Base-by-base conservation (phyloP, 176 grass and related monocot genomes). In the Bothriochloa decipiens region DNA sequence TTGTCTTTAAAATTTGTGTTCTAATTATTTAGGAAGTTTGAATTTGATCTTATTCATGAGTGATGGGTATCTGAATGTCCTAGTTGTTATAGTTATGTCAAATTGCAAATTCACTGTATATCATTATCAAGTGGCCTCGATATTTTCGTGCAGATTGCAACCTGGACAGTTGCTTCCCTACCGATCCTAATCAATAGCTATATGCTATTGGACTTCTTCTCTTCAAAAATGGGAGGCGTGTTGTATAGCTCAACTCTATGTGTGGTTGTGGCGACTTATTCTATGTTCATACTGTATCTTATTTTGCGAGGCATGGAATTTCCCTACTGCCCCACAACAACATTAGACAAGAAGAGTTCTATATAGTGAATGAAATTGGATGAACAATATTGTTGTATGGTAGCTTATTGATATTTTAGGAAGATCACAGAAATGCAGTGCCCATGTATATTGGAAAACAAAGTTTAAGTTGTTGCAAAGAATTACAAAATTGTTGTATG, bases 171-270 rank as follows among this genome's bases (percentile, higher is more conserved):
- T 43, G 91, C 89, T 7, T 79, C 92, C 3, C 16, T 93, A 6
- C 85, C 94, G 8, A 95, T 95, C 57, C 46, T 83, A 62, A 95
- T 98, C 86, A 95, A 98, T 46, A 84, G 91, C 52, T 95, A 92
- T 28, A 81, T 98, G 61, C 52, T 98, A 80, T 62, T 95, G 80
- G 96, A 95, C 81, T 98, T 98, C 77, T 91, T 91, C 64, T 93
- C 89, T 65, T 91, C 83, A 7, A 91, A 87, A 62, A 79, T 83
- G 10, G 58, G 70, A 67, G 91, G 93, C 6, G 15, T 70, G 37
- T 42, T 98, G 2, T 86, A 90, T 11, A 84, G 69, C 9, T 90
- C 75, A 36, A 18, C 86, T 75, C 47, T 93, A 27, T 95, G 68
- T 17, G 33, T 74, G 45, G 85, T 41, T 0, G 78, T 93, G 78